Percentiles rank a stretch among this genome's conserved stretches.
These are phyloP conservation scores for Pythium phragmiticola DNA, from an alignment of 352 stramenopile genomes.

Conservation along the genomic window DNA sequence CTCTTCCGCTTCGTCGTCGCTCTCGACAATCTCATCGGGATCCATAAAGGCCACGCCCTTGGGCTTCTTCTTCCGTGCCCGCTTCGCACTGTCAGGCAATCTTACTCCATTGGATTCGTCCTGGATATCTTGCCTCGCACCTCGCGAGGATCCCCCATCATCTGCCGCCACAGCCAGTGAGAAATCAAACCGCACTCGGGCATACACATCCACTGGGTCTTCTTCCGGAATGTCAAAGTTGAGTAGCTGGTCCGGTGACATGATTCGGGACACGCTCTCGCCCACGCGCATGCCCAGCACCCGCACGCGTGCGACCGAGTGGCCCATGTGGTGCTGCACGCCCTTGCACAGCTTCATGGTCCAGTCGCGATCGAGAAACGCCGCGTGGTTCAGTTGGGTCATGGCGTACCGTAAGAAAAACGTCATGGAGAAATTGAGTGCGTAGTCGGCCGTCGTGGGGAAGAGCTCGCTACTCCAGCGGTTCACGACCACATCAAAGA, in stretches of 20 bases:
- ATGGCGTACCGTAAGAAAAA: conserved; percentile 74
- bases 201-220: conserved; percentile 34
- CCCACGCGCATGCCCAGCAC: conserved; percentile 67
- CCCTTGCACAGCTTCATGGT: conserved; percentile 67
- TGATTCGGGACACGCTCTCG: conserved; percentile 58
- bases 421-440: conserved; percentile 49
- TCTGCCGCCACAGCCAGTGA: background rate
- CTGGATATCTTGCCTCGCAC: background rate
- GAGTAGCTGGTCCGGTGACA: conserved; percentile 58
- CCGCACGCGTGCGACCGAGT: conserved; percentile 58
- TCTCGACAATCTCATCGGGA: conserved; percentile 43
- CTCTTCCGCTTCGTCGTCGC: conserved; percentile 29
- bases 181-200: conserved; percentile 15
- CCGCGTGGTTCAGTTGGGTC: conserved; percentile 25
- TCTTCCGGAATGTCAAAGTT: conserved; percentile 52
- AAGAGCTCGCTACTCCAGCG: conserved; percentile 66
- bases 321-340: conserved; percentile 69
- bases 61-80: conserved; percentile 4
- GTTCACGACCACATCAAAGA: conserved; percentile 59
- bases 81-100: conserved; percentile 1
- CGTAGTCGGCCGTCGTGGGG: conserved; percentile 45
- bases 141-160: background rate
- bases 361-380: conserved; percentile 46
- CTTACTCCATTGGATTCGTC: background rate
- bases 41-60: conserved; percentile 39